Base-by-base conservation (phyloP, 192 early-diverging fungal species). In the Entomortierella parvispora region DNA sequence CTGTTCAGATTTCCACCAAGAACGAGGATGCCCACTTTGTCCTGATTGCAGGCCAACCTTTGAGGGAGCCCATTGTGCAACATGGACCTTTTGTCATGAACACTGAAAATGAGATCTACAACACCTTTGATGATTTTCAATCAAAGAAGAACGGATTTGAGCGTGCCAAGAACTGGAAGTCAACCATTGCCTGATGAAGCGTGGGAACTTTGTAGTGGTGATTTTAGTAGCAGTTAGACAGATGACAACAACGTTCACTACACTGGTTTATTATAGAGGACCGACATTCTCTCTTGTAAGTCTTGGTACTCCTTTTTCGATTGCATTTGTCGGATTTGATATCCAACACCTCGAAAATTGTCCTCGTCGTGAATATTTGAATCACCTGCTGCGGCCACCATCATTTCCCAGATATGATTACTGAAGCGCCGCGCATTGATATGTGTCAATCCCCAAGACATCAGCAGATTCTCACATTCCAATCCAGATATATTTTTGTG, bases 51-150 rank as follows among this genome's bases (percentile, higher is more conserved):
- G 85, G 79, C 17, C 44, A 72, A 54, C 85, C 85, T 5, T 68
- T 86, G 10, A 62, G 40, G 25, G 85, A 86, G 63, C 85, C 83
- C 14, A 64, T 89, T 14, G 68, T 80, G 6, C 81, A 83, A 62
- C 82, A 83, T 51, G 88, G 88, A 1, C 89, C 89, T 7, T 90
- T 90, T 74, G 88, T 90, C 22, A 83, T 86, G 88, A 90, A 90
- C 68, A 71, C 67, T 18, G 65, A 67, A 28, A 70, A 82, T 26
- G 88, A 90, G 54, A 85, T 90, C 51, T 48, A 31, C 47, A 58
- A 84, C 42, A 79, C 82, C 6, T 80, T 90, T 47, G 58, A 42
- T 25, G 91, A 92, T 62, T 92, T 85, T 68, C 61, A 91, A 49
- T 48, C 54, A 4, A 83, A 82, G 29, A 64, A 69, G 54, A 90